Evolutionary conservation across 1,284 basidiomycete genomes (phyloP).

Genomic region (Ganoderma sinense): DNA sequence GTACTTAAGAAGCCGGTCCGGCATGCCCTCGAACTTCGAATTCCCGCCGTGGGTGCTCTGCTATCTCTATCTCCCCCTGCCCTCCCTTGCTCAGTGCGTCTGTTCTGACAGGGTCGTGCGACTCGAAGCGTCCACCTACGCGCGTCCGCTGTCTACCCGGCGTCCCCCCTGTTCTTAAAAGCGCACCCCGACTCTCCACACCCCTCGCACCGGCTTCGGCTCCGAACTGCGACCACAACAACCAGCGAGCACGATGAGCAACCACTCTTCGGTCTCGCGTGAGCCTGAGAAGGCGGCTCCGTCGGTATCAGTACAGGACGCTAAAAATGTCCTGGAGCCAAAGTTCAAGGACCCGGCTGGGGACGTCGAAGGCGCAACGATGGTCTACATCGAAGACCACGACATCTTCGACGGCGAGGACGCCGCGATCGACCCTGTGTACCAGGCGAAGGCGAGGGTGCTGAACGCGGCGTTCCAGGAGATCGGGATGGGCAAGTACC

Average conservation of each 20-base stretch:
- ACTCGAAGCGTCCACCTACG: neutral
- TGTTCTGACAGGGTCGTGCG: conserved; percentile 4
- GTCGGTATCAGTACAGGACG: neutral
- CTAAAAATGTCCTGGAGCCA: neutral
- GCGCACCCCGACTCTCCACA: neutral
- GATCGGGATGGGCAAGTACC: conserved; percentile 78
- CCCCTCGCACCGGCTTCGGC: neutral
- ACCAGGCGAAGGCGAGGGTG: conserved; percentile 68
- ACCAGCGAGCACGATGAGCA: neutral
- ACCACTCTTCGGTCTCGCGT: neutral
- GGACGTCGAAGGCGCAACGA: conserved; percentile 2
- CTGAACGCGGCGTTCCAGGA: conserved; percentile 74
- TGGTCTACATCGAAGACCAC: conserved; percentile 17
- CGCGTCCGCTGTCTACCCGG: neutral
- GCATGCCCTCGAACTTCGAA: neutral
- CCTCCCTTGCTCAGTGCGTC: neutral
- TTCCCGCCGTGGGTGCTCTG: neutral
- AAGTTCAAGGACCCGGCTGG: conserved; percentile 7
- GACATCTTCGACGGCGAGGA: conserved; percentile 55
- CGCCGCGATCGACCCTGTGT: conserved; percentile 60
- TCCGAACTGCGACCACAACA: neutral
- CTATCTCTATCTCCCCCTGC: neutral
- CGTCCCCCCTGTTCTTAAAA: neutral
- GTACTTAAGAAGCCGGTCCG: conserved; percentile 3
- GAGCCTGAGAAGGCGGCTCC: neutral